Conservation (phyloP, 129 eudicot genomes). For the Flaveria ramosissima region DNA sequence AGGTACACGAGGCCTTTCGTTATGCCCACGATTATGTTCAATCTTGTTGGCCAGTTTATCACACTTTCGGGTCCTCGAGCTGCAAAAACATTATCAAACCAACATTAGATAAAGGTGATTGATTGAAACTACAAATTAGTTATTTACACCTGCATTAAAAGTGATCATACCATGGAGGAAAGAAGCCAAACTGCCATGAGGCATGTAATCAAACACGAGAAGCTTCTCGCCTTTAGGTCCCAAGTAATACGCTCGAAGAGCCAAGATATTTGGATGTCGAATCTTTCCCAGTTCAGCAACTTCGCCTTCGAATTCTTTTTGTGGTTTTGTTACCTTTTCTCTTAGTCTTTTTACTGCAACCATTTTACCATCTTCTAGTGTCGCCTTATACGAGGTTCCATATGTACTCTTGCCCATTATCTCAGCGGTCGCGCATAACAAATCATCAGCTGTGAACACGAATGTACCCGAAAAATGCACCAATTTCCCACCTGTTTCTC, state of each 20-base stretch:
- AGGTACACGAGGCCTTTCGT: conserved; percentile 71
- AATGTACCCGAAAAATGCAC: conserved; percentile 90
- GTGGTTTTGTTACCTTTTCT: conserved; percentile 82
- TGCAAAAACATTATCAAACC: conserved; percentile 32
- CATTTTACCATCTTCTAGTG: conserved; percentile 83
- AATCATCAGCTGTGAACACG: conserved; percentile 92
- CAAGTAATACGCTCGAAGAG: conserved; percentile 85
- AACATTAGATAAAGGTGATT: not conserved
- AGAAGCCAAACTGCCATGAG: conserved; percentile 89
- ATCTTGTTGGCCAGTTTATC: conserved; percentile 79
- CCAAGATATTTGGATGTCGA: conserved; percentile 67
- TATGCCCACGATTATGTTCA: conserved; percentile 74
- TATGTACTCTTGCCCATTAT: conserved; percentile 93
- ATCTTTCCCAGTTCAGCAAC: conserved; percentile 77
- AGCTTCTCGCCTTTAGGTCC: conserved; percentile 99
- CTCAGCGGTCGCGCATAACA: conserved; percentile 92
- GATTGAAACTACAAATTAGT: not conserved
- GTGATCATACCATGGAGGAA: conserved; percentile 79
- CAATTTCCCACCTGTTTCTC: conserved; percentile 80
- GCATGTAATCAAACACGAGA: conserved; percentile 87
- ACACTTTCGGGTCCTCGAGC: conserved; percentile 80
- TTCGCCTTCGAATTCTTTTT: conserved; percentile 86
- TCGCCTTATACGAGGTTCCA: conserved; percentile 92
- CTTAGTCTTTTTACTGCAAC: conserved; percentile 92
- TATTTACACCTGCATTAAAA: not conserved